Evolutionary conservation across 495 filamentous ascomycete genomes (phyloP), one percentile per base, ranked within the genome.

Genomic region (Daldinia caldariorum): DNA sequence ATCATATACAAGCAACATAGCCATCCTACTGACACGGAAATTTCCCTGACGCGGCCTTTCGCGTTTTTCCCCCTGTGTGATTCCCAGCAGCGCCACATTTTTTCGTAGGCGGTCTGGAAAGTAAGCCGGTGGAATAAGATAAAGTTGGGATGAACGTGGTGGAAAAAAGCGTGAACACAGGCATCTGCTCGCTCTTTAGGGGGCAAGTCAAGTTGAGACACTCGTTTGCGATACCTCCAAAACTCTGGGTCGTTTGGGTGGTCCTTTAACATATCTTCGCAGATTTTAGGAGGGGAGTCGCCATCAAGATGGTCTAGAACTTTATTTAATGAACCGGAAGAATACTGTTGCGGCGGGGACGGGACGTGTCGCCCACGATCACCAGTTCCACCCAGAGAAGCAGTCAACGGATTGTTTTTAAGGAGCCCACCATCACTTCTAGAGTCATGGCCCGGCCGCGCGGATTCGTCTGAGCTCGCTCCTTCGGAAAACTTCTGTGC

Each of bases 1-100:
- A 83, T 77, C 78, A 83, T 83, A 35, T 80, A 80, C 32, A 85
- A 73, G 68, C 79, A 80, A 66, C 80, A 82, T 18, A 83, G 69
- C 83, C 81, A 84, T 26, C 82, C 81, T 2, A 73, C 61, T 18
- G 70, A 72, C 56, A 68, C 74, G 61, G 56, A 74, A 22, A 59
- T 34, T 22, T 73, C 66, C n/a, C 38, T 67, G 14, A 34, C 20
- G 4, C 50, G 32, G 4, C 3, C 38, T 10, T 57, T 62, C 6
- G 4, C 22, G 0, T 20, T 45, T n/a, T 31, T 22, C 7, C 65
- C 70, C 32, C 39, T 68, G 18, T 55, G 65, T 6, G 39, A 65
- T 4, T 68, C 67, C 47, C 70, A 74, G 22, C 76, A 73, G 0
- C 57, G 58, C 74, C 76, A 81, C 74, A 80, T 77, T 20, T 66